Conservation (phyloP, 768 basidiomycete genomes). For the Astraeus odoratus region DNA sequence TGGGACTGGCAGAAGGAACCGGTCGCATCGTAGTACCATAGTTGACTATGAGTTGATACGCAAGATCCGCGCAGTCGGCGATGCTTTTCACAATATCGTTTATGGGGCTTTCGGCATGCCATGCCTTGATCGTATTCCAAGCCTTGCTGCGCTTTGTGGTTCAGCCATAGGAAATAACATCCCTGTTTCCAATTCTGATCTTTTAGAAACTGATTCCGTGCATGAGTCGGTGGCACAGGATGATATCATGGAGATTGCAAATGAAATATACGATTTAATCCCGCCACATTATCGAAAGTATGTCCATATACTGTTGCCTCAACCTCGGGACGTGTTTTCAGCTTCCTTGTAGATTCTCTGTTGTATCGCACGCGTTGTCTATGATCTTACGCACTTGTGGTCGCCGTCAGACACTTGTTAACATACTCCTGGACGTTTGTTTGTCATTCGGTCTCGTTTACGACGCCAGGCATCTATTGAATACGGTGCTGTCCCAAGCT, state of each 20-base stretch:
- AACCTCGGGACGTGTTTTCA: constrained; percentile 8
- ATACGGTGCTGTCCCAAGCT: constrained; percentile 33
- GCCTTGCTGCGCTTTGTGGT: constrained; percentile 42
- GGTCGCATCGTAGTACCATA: constrained; percentile 25
- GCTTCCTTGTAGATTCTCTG: constrained; percentile 31
- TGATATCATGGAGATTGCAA: constrained; percentile 18
- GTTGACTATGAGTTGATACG: constrained; percentile 38
- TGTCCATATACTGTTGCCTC: neutral
- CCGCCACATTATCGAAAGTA: constrained; percentile 49
- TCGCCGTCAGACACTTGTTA: constrained; percentile 42
- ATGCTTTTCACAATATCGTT: constrained; percentile 47
- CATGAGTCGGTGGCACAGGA: constrained; percentile 20
- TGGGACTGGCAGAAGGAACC: constrained; percentile 27
- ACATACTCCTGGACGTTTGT: constrained; percentile 44
- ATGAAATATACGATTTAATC: constrained; percentile 45
- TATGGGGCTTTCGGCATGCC: constrained; percentile 27
- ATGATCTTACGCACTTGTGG: constrained; percentile 40
- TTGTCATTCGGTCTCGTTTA: constrained; percentile 35
- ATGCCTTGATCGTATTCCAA: constrained; percentile 20
- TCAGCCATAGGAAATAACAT: constrained; percentile 42
- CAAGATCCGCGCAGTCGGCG: constrained; percentile 46
- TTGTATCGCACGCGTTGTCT: constrained; percentile 47
- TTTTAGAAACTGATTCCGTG: constrained; percentile 11
- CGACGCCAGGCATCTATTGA: constrained; percentile 40
- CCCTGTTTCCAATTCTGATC: constrained; percentile 18